Evolutionary conservation across 345 rosid species (phyloP), one percentile per base, ranked within the genome.

Genomic region (Noccaea caerulescens): DNA sequence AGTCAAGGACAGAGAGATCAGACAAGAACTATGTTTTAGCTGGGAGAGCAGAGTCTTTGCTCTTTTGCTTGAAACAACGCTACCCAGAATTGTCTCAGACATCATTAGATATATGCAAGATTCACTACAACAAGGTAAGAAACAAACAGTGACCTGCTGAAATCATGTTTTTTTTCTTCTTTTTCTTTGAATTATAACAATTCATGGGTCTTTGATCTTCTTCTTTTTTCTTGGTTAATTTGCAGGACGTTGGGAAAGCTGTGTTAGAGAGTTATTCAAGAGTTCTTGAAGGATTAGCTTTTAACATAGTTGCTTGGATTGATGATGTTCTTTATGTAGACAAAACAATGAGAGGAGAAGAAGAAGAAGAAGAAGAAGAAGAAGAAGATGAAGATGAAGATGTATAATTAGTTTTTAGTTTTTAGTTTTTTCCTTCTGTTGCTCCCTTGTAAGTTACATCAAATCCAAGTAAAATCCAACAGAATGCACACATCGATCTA

Each of bases 231-330:
- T 55, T 43, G 37, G 58, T 5, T 27, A 27, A 27, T 13, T 73
- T 77, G 79, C 85, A 93, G 98, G 98, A 93, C 81, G 88, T 87
- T 72, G 96, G 94, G 42, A 91, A 90, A 76, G 97, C 98, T 62
- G 77, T 77, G 50, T 76, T 93, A 18, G 98, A 93, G 82, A 91
- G 98, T 75, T 93, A 90, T 75, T 93, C 97, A 25, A 83, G 98
- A 74, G 94, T 90, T n/a, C 55, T 93, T 37, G 98, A 93, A 83
- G 91, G 98, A n/a, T 74, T 88, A 43, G 98, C 98, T 27, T 93
- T 87, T 84, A 93, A 90, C 84, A 77, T 85, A 36, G 92, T 90
- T 10, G 86, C 98, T 59, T 85, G 98, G 97, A 87, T 88, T 59
- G 96, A 86, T 55, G 96, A 93, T 81, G 97, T 93, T 70, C 81